Conservation (phyloP, 345 rosid species). For the Rubroshorea leprosula region DNA sequence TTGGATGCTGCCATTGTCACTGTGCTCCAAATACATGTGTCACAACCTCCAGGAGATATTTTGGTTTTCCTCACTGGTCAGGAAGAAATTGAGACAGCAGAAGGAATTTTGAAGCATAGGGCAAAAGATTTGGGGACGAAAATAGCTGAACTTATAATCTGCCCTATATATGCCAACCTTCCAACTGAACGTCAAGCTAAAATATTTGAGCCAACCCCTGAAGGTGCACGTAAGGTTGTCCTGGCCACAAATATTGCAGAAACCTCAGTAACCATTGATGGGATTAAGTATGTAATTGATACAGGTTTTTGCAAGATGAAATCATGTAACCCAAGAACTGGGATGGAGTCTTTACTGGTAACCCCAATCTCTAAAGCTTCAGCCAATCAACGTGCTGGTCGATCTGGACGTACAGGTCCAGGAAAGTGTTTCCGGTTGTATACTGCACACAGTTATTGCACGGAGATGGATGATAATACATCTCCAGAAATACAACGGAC, state of each 20-base stretch:
- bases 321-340: constrained; percentile 55
- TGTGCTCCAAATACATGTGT: constrained; percentile 17
- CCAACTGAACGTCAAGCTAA: constrained; percentile 59
- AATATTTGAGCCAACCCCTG: constrained; percentile 59
- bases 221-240: constrained; percentile 64
- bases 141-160: constrained; percentile 49
- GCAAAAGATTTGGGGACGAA: constrained; percentile 51
- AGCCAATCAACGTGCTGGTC: constrained; percentile 58
- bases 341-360: constrained; percentile 55
- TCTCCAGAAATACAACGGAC: constrained; percentile 58
- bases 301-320: constrained; percentile 60
- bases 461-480: constrained; percentile 52
- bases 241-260: constrained; percentile 65
- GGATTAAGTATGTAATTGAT: constrained; percentile 53
- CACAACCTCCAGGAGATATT: constrained; percentile 47
- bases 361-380: constrained; percentile 63
- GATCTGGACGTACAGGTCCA: constrained; percentile 62
- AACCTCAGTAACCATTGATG: constrained; percentile 61
- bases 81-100: constrained; percentile 59
- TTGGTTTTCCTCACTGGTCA: constrained; percentile 56
- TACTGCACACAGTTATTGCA: constrained; percentile 40
- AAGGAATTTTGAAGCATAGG: constrained; percentile 14
- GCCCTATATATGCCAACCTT: constrained; percentile 59
- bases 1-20: not conserved
- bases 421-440: constrained; percentile 56